Percentiles rank a stretch among this genome's conserved stretches.
Conservation (phyloP, 768 basidiomycete genomes). For the Gyrodon lividus region DNA sequence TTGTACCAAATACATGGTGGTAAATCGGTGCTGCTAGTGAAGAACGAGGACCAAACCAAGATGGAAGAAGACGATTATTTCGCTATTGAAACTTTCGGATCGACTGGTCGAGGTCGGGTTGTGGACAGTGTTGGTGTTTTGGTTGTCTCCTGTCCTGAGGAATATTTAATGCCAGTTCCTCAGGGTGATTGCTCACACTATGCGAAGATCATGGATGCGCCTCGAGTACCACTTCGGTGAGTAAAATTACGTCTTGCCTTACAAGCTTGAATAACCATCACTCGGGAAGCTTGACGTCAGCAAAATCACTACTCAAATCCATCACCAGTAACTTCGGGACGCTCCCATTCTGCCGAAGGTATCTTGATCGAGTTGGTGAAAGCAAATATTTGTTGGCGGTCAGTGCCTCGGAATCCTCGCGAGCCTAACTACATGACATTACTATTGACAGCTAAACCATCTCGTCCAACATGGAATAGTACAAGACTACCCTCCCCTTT, state of each 20-base stretch:
- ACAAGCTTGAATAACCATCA: constrained; percentile 1
- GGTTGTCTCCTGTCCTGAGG: background rate
- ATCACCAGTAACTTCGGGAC: constrained; percentile 95
- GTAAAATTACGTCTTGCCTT: constrained; percentile 18
- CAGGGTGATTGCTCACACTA: constrained; percentile 96
- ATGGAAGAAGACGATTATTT: constrained; percentile 99
- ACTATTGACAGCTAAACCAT: constrained; percentile 67
- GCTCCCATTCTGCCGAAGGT: constrained; percentile 91
- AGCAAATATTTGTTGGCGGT: constrained; percentile 92
- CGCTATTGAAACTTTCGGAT: constrained; percentile 98
- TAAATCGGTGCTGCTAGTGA: constrained; percentile 89
- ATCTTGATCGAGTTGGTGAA: constrained; percentile 90
- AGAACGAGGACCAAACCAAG: constrained; percentile 85
- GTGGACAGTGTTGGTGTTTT: constrained; percentile 64
- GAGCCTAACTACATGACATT: background rate
- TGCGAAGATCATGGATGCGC: constrained; percentile 68
- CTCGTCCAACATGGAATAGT: constrained; percentile 88
- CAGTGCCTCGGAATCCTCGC: constrained; percentile 21
- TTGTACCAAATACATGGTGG: constrained; percentile 91
- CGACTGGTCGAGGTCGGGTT: constrained; percentile 89
- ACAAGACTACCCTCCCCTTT: constrained; percentile 89
- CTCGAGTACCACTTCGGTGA: constrained; percentile 73
- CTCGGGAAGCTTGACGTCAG: constrained; percentile 69
- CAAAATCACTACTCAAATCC: constrained; percentile 79
- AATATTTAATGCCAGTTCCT: constrained; percentile 1